These are phyloP conservation scores for Allodekkera sacchari DNA, from an alignment of 805 yeast genomes.

Conservation along the genomic window DNA sequence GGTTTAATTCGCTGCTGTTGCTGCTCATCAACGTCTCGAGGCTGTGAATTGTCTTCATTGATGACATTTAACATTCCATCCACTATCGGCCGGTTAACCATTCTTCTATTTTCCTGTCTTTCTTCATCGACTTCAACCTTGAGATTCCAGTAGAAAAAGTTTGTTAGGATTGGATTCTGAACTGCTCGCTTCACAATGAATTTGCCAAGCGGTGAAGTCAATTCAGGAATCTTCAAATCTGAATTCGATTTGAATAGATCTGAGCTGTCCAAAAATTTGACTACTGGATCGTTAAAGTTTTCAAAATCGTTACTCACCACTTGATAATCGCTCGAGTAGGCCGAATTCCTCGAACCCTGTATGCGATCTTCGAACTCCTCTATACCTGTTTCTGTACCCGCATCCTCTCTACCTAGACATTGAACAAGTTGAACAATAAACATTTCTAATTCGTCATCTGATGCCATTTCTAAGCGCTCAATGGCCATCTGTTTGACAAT, in stretches of 20 bases:
- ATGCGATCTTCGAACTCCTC: slow-evolving; percentile 6
- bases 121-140: slow-evolving; percentile 79
- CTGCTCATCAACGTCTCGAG: slow-evolving; percentile 6
- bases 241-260: slow-evolving; percentile 10
- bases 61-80: background rate
- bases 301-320: slow-evolving; percentile 17
- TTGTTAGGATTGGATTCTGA: slow-evolving; percentile 60
- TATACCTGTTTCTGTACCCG: slow-evolving; percentile 12
- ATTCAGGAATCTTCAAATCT: slow-evolving; percentile 10
- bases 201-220: slow-evolving; percentile 55
- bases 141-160: slow-evolving; percentile 85
- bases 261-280: slow-evolving; percentile 18
- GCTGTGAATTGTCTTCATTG: slow-evolving; percentile 9
- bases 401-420: slow-evolving; percentile 71
- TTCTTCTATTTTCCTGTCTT: slow-evolving; percentile 6
- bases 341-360: slow-evolving; percentile 10
- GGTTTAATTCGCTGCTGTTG: slow-evolving; percentile 5
- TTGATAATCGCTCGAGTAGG: slow-evolving; percentile 25
- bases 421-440: slow-evolving; percentile 87
- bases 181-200: slow-evolving; percentile 70
- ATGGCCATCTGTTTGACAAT: slow-evolving; percentile 84
- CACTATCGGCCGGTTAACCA: background rate
- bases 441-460: slow-evolving; percentile 70
- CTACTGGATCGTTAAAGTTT: slow-evolving; percentile 18
- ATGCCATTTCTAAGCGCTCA: slow-evolving; percentile 67